Evolutionary conservation across 2,329 filamentous ascomycete species (phyloP), one percentile per base, ranked within the genome.

Genomic region (Rutstroemia sp.): DNA sequence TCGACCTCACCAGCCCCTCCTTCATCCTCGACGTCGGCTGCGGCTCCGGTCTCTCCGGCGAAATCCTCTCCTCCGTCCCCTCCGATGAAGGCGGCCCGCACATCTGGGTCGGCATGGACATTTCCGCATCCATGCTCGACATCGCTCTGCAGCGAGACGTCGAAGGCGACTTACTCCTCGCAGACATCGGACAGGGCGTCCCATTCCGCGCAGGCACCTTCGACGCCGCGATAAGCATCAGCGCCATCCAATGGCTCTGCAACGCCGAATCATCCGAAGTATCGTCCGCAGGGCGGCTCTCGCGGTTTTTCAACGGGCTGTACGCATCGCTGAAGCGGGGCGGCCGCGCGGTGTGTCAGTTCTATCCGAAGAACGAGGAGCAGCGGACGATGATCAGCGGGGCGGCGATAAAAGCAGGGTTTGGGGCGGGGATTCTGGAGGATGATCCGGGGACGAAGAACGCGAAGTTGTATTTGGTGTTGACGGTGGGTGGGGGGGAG

Each of bases 401-500:
- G 58, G 94, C 94, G 0, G 94, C 94, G 0, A 87, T 97, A 59
- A 91, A 88, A 69, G 94, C 94, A 1, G 94, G 94, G 0, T 99
- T 99, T 67, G 92, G 94, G 49, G 94, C 94, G 0, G 94, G 94
- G 74, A 80, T 99, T 37, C 76, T 99, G 49, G 92, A 97, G 72
- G 94, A 99, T 72, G 92, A 97, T 70, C 89, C 89, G 0, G 92
- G 91, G 45, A 99, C 94, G 39, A 99, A 99, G 79, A 96, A 92
- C 69, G 84, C 87, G 64, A 99, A 99, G 77, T 77, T 95, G n/a
- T 99, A 99, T 71, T 78, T 99, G 2, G 92, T 99, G 0, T 75
- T 99, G 34, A 96, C 91, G 0, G 94, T 96, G 1, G 94, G 92
- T 34, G 83, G 82, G 3, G 73, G 73, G 0, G 74, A 72, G 0